Evolutionary conservation across 192 early-diverging fungal genomes (phyloP).

Genomic region (Coemansia furcata): DNA sequence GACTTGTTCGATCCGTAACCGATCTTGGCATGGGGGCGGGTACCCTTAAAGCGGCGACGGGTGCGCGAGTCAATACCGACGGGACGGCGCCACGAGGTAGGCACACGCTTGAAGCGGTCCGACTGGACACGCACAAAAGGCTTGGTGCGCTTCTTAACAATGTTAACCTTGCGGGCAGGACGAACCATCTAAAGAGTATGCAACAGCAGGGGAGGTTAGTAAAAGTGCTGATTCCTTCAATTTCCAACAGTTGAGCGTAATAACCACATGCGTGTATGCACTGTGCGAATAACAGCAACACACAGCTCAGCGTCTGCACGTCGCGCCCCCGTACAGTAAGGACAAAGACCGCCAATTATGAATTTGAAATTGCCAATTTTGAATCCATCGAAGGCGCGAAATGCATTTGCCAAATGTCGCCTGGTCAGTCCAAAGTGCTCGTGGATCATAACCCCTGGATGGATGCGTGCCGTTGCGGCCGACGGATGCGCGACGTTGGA

Average conservation of each 20-base stretch:
- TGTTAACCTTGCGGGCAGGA: slow-evolving; percentile 89
- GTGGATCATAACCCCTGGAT: background rate
- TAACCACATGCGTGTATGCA: background rate
- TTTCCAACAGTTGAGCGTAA: background rate
- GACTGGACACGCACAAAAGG: slow-evolving; percentile 96
- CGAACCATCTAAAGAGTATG: slow-evolving; percentile 75
- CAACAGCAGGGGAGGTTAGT: background rate
- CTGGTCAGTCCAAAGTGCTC: background rate
- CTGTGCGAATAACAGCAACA: no score
- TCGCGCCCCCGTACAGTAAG: background rate
- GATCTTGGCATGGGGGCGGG: slow-evolving; percentile 98
- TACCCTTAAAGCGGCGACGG: slow-evolving; percentile 97
- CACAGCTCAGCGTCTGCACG: no score
- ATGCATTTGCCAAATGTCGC: background rate
- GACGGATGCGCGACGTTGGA: background rate
- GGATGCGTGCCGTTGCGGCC: background rate
- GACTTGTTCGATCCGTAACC: slow-evolving; percentile 99
- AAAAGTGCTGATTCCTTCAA: background rate
- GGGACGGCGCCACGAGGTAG: slow-evolving; percentile 98
- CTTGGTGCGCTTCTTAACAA: slow-evolving; percentile 99
- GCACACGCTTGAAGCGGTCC: slow-evolving; percentile 96
- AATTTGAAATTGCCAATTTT: background rate
- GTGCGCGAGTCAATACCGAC: slow-evolving; percentile 99
- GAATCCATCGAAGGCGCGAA: background rate
- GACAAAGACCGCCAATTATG: background rate